phyloP scores from a whole-genome alignment of 2,329 filamentous ascomycete genomes.

The Cercospora citrullina region DNA sequence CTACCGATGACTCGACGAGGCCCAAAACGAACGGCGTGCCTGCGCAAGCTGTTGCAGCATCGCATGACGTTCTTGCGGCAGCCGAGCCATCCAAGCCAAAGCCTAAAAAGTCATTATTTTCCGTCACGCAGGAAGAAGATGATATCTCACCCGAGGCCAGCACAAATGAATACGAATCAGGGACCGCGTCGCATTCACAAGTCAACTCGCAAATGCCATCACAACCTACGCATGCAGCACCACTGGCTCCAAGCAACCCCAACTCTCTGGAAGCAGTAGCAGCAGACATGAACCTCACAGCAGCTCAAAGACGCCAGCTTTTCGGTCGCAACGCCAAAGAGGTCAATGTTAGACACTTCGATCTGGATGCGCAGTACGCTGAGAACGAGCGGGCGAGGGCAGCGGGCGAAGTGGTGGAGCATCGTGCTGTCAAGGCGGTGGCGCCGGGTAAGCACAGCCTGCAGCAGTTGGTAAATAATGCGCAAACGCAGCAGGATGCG shows the following conservation, averaged over 20 bases:
- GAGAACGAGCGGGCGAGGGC: conserved; percentile 77
- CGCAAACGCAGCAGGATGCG: conserved; percentile 78
- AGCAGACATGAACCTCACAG: conserved; percentile 74
- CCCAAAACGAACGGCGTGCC: background rate
- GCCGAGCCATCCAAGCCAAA: conserved; percentile 42
- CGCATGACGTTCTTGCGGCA: background rate
- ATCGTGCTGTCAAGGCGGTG: conserved; percentile 80
- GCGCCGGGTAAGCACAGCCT: conserved; percentile 87
- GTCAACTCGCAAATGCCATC: background rate
- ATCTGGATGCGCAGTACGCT: conserved; percentile 82
- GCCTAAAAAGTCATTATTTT: conserved; percentile 70
- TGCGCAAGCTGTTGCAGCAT: background rate
- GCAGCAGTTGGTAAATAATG: conserved; percentile 81
- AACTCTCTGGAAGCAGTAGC: conserved; percentile 71
- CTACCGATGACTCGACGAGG: conserved; percentile 7
- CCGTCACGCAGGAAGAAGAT: conserved; percentile 52
- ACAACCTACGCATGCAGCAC: conserved; percentile 7
- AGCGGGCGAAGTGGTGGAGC: conserved; percentile 65
- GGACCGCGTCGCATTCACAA: conserved; percentile 31
- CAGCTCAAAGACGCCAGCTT: conserved; percentile 74
- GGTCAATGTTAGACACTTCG: conserved; percentile 74
- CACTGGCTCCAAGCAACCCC: conserved; percentile 22
- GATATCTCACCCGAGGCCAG: conserved; percentile 9
- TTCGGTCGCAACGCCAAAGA: conserved; percentile 65
- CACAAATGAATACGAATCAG: conserved; percentile 40